Conservation (phyloP, 495 filamentous ascomycete genomes). For the Xylaria venustula region DNA sequence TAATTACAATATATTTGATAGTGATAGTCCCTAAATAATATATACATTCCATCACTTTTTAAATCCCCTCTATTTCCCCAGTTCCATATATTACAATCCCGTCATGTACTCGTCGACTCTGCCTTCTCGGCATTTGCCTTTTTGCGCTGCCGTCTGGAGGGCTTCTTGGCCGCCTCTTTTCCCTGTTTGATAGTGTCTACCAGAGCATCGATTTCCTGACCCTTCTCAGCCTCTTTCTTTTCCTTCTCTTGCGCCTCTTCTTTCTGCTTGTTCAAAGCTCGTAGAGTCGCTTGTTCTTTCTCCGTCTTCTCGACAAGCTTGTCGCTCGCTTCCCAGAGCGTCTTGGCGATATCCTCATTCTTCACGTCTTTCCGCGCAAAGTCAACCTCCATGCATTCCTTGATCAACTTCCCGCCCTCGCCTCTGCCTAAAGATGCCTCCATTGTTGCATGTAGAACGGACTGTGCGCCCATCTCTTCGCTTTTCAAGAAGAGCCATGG, state of each 20-base stretch:
- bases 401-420: constrained; percentile 68
- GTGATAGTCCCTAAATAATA: background rate
- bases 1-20: background rate
- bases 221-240: constrained; percentile 44
- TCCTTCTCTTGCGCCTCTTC: constrained; percentile 49
- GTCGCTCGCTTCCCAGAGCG: constrained; percentile 86
- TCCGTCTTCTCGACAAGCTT: constrained; percentile 78
- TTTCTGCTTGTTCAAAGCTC: constrained; percentile 69
- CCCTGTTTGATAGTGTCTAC: constrained; percentile 41
- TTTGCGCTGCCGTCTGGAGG: constrained; percentile 38
- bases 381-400: constrained; percentile 80
- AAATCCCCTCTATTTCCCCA: background rate
- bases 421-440: constrained; percentile 65
- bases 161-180: constrained; percentile 33
- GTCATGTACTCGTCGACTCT: constrained; percentile 1
- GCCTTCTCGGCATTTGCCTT: constrained; percentile 22
- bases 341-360: constrained; percentile 74
- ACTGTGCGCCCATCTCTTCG: constrained; percentile 77
- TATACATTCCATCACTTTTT: background rate
- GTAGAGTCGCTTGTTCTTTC: constrained; percentile 69
- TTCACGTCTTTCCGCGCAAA: constrained; percentile 70
- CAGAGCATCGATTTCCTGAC: constrained; percentile 44
- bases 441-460: constrained; percentile 81
- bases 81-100: background rate
- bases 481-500: constrained; percentile 90